These are phyloP conservation scores for Apiospora arundinis DNA, from an alignment of 2,329 filamentous ascomycete genomes.

Conservation along the genomic window DNA sequence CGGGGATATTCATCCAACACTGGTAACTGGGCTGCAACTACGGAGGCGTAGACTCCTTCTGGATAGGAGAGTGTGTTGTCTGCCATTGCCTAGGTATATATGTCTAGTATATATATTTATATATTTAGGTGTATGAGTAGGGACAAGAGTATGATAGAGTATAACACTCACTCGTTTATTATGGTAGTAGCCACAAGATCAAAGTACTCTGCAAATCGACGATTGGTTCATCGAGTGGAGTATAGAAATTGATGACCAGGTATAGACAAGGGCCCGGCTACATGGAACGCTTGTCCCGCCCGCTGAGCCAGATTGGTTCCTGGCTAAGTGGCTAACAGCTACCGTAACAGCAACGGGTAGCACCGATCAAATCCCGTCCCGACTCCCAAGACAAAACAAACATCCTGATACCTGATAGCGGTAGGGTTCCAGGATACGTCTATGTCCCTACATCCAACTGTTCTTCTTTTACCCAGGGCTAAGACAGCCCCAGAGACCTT, in stretches of 20 bases:
- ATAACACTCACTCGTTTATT: no score
- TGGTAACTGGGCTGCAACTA: neutral
- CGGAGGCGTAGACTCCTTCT: neutral
- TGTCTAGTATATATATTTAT: no score
- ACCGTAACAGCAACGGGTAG: neutral
- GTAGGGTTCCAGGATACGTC: neutral
- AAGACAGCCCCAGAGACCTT: neutral
- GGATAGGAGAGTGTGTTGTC: no score
- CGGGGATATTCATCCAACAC: neutral
- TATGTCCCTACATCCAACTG: neutral
- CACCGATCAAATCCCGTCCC: neutral
- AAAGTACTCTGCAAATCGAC: no score
- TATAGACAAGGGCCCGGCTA: neutral
- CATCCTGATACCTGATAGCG: neutral
- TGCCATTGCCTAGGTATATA: no score
- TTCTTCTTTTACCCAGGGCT: neutral
- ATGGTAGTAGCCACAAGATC: no score
- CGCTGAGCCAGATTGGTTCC: slow-evolving; percentile 2
- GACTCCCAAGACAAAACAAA: neutral
- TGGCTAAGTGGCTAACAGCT: neutral
- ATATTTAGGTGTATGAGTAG: no score
- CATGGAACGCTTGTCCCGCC: slow-evolving; percentile 8
- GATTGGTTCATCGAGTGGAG: neutral
- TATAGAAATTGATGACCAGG: neutral
- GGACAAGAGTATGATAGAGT: no score